These are phyloP conservation scores for Leishmania amazonensis DNA, from an alignment of 208 protist species.

Conservation along the genomic window DNA sequence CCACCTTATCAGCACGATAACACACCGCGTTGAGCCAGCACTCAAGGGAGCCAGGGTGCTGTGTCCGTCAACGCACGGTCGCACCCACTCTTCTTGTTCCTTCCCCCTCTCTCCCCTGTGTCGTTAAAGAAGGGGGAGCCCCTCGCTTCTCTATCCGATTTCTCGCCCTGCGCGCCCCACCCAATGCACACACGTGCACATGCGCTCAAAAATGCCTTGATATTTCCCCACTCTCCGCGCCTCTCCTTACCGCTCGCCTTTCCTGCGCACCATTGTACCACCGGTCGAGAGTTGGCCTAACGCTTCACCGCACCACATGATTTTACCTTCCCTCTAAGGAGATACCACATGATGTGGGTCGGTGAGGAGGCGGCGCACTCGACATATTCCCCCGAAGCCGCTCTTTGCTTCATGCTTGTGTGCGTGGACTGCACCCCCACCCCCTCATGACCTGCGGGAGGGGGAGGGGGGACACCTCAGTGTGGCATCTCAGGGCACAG, in stretches of 20 bases:
- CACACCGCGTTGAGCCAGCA: neutral
- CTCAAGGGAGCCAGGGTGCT: neutral
- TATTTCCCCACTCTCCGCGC: neutral
- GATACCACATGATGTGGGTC: neutral
- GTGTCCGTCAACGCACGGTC: neutral
- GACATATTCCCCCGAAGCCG: neutral
- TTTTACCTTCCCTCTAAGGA: neutral
- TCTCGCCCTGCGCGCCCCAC: neutral
- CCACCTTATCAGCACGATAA: neutral
- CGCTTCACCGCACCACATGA: no score
- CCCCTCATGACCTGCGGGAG: no score
- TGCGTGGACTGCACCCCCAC: neutral
- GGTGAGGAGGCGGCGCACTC: neutral
- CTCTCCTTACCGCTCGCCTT: neutral
- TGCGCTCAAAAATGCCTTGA: no score
- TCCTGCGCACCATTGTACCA: neutral
- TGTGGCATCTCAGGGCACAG: neutral
- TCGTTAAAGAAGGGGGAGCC: neutral
- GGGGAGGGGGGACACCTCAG: neutral
- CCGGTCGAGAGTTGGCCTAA: neutral
- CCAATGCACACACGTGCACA: no score
- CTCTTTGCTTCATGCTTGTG: neutral
- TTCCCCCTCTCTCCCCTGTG: neutral
- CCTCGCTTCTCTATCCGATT: neutral
- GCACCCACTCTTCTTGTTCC: neutral